Conservation (phyloP, 371 early-diverging fungal genomes). For the Rhizomucor pusillus region DNA sequence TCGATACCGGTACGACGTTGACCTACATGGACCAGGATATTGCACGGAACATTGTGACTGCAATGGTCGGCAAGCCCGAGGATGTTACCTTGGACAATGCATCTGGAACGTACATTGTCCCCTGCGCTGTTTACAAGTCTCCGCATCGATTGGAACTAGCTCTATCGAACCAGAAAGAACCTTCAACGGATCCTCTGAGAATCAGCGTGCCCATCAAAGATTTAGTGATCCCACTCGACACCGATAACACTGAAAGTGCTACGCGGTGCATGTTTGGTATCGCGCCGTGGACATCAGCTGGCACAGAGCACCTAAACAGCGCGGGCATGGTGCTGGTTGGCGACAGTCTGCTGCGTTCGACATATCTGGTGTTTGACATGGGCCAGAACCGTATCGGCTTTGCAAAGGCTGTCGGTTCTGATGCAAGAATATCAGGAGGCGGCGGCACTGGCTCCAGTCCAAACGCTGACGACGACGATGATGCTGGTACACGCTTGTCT, state of each 20-base stretch:
- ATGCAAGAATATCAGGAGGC: too few species aligned
- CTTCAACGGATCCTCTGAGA: background rate
- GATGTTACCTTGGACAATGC: conserved; percentile 14
- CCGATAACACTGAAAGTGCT: conserved; percentile 1
- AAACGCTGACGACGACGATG: too few species aligned
- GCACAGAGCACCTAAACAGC: conserved; percentile 2
- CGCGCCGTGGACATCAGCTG: conserved; percentile 17
- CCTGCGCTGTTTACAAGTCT: conserved; percentile 10
- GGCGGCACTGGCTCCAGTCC: too few species aligned
- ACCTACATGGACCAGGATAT: conserved; percentile 22
- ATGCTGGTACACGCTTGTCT: too few species aligned
- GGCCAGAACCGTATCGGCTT: conserved; percentile 27
- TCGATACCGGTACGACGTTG: conserved; percentile 37
- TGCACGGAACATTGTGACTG: conserved; percentile 16
- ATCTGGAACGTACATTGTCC: conserved; percentile 20
- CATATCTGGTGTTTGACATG: conserved; percentile 41
- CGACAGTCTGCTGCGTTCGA: conserved; percentile 27
- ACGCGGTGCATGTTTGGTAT: conserved; percentile 35
- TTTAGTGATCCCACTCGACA: conserved; percentile 27
- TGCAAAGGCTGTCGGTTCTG: conserved; percentile 12
- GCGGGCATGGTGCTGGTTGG: conserved; percentile 28
- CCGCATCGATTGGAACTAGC: conserved; percentile 2
- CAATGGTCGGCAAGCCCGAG: conserved; percentile 7
- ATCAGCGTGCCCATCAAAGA: conserved; percentile 22
- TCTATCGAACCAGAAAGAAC: background rate